Evolutionary conservation across 345 rosid species (phyloP), one percentile per base, ranked within the genome.

Genomic region (Odontarrhena argentea): DNA sequence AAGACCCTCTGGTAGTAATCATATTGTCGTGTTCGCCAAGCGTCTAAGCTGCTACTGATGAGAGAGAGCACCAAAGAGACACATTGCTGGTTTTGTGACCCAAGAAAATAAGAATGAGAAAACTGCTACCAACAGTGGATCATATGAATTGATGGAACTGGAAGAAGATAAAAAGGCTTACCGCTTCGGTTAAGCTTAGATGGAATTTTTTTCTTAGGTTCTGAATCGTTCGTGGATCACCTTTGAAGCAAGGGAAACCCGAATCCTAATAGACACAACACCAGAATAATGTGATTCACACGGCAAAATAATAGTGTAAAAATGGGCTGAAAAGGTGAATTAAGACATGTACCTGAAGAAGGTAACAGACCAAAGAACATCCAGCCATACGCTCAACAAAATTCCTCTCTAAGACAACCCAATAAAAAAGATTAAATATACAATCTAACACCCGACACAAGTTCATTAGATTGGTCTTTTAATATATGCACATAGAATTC

Each of bases 381-480:
- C 99, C 99, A 48, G 96, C 99, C 99, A 95, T 89, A 81, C 99
- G 91, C 79, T 91, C 99, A 37, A 95, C 97, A 77, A 91, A 95
- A 79, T 89, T 95, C 79, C 99, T 91, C 99, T 95, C 92, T 73
- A 79, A 65, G 52, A 65, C 50, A 68, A 71, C 38, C 68, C 64
- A 61, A 37, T 26, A 47, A 5, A 7, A 5, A 58, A 58, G 15
- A 48, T 65, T 52, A 58, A 13, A 66, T 8, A 65, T 24, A 72
- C 51, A 18, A 43, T 24, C 32, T 40, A 22, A 40, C 38, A 45
- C 43, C 15, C 18, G 2, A 43, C 32, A 67, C 38, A 46, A 53
- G 38, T 9, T 14, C 30, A 18, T 58, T 2, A 38, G 13, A 45
- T 26, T 13, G 13, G 8, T 35, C 36, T 6, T 8, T 26, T 53